phyloP scores from a whole-genome alignment of 768 basidiomycete species.

The Tricholoma furcatifolium region DNA sequence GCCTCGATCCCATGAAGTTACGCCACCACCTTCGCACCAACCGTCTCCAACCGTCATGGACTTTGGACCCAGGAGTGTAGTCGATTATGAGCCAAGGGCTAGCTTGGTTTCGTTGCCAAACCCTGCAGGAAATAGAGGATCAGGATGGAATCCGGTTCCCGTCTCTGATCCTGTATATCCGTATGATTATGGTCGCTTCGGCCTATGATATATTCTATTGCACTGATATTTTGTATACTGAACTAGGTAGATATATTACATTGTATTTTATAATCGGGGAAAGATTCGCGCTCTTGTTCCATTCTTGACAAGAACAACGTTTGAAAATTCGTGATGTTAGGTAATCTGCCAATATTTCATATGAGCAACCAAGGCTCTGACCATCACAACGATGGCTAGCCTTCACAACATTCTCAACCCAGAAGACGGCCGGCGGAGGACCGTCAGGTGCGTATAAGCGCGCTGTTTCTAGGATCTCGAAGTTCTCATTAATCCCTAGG shows the following conservation, averaged over 20 bases:
- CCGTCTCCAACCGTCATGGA: conserved; percentile 13
- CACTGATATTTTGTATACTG: conserved; percentile 5
- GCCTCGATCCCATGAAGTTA: conserved; percentile 42
- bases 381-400: conserved; percentile 47
- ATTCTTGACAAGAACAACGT: conserved; percentile 8
- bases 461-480: conserved; percentile 16
- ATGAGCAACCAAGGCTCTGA: conserved; percentile 21
- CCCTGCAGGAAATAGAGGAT: conserved; percentile 1
- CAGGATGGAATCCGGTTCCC: conserved; percentile 14
- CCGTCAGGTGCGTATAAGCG: conserved; percentile 39
- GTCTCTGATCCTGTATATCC: conserved; percentile 13
- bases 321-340: conserved; percentile 18
- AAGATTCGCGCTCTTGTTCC: conserved; percentile 11
- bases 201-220: conserved; percentile 10
- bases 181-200: conserved; percentile 19
- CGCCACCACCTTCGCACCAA: conserved; percentile 18
- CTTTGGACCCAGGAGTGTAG: conserved; percentile 1
- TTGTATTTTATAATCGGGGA: conserved; percentile 12
- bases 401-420: conserved; percentile 59
- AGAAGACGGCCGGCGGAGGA: conserved; percentile 35
- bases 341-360: conserved; percentile 25
- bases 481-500: conserved; percentile 18
- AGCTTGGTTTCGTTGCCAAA: conserved; percentile 1
- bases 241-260: not conserved
- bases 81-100: not conserved